These are phyloP conservation scores for Mycena indigotica DNA, from an alignment of 768 basidiomycete genomes.

Conservation along the genomic window DNA sequence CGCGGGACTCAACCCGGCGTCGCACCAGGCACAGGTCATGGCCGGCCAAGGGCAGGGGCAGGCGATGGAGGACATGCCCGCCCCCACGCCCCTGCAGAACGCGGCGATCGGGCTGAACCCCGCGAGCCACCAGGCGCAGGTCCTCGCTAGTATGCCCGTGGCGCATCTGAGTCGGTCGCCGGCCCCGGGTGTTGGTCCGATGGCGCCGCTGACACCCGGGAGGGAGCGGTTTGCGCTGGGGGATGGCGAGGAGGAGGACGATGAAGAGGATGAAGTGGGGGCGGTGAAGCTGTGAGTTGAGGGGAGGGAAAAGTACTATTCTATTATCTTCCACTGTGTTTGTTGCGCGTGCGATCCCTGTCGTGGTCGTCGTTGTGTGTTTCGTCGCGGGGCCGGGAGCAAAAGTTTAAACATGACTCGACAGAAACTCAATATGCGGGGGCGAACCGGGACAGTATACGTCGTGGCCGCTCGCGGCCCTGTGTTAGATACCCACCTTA, in stretches of 20 bases:
- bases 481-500: too few relatives aligned
- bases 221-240: conserved; percentile 11
- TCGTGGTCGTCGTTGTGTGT: too few relatives aligned
- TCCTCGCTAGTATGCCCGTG: conserved; percentile 13
- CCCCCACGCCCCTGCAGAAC: background rate
- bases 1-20: conserved; percentile 8
- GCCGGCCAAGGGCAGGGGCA: background rate
- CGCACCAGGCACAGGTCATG: conserved; percentile 21
- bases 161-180: conserved; percentile 4
- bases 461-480: too few relatives aligned
- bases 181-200: background rate
- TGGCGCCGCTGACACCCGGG: background rate
- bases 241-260: conserved; percentile 16
- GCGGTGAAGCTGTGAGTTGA: background rate
- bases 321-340: too few relatives aligned
- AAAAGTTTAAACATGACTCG: too few relatives aligned
- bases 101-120: conserved; percentile 2
- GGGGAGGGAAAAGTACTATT: background rate
- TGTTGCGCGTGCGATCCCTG: too few relatives aligned
- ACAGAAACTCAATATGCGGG: too few relatives aligned
- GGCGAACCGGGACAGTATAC: too few relatives aligned
- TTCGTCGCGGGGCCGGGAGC: too few relatives aligned
- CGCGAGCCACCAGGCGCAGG: conserved; percentile 17
- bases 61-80: background rate
- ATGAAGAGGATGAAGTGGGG: conserved; percentile 1